Conservation (phyloP, 495 filamentous ascomycete genomes). For the Penicillium coprophilum region DNA sequence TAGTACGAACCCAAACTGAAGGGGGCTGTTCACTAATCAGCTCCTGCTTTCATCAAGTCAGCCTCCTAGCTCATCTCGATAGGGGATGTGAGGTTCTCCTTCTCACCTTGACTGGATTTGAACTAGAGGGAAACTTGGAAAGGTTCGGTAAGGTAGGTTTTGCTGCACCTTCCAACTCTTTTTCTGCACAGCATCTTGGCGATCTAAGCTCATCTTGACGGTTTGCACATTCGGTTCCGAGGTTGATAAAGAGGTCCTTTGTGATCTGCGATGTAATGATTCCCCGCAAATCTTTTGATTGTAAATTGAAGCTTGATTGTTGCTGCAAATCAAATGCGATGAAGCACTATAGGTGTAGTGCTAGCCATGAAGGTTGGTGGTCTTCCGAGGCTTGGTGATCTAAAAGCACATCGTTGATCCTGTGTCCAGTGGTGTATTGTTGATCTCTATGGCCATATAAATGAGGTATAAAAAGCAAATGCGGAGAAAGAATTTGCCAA, state of each 20-base stretch:
- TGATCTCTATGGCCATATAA: neutral
- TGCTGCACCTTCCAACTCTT: constrained; percentile 22
- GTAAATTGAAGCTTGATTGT: neutral
- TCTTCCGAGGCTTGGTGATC: constrained; percentile 9
- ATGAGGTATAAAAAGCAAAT: neutral
- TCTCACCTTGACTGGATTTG: constrained; percentile 31
- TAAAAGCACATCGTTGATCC: constrained; percentile 27
- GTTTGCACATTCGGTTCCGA: constrained; percentile 9
- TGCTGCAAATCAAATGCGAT: constrained; percentile 1
- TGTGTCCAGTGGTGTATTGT: constrained; percentile 1
- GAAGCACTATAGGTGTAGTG: constrained; percentile 11
- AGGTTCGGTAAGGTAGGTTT: constrained; percentile 23
- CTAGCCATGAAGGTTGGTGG: constrained; percentile 29
- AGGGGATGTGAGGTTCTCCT: neutral
- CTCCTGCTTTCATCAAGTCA: constrained; percentile 17
- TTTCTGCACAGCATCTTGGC: constrained; percentile 27
- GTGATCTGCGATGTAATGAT: neutral
- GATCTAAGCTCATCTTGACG: constrained; percentile 43
- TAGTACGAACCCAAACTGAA: constrained; percentile 22
- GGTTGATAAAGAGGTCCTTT: neutral
- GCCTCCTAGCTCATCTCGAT: neutral
- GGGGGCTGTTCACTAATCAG: constrained; percentile 11
- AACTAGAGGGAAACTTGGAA: constrained; percentile 26
- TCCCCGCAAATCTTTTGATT: neutral
- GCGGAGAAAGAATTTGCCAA: neutral